phyloP scores from a whole-genome alignment of 345 rosid species.

The Syzygium grande region DNA sequence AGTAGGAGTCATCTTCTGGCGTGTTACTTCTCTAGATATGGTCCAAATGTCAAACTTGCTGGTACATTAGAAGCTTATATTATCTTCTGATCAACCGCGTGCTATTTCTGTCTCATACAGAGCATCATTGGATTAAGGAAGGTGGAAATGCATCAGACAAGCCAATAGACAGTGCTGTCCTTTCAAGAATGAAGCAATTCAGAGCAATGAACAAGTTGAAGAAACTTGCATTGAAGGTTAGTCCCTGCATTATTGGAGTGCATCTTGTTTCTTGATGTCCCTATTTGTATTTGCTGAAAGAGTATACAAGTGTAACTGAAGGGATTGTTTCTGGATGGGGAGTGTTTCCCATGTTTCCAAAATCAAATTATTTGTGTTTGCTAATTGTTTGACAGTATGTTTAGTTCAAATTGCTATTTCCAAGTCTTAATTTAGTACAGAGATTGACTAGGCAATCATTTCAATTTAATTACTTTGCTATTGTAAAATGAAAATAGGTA shows the following conservation, averaged over 20 bases:
- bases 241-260: not conserved
- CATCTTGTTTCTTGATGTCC: not conserved
- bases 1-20: not conserved
- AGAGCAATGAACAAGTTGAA: constrained; percentile 92
- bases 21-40: not conserved
- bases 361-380: not conserved
- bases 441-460: not conserved
- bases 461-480: not conserved
- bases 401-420: not conserved
- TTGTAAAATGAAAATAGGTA: constrained; percentile 31
- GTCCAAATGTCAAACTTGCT: not conserved
- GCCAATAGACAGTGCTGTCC: constrained; percentile 86
- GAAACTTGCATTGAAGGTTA: constrained; percentile 88
- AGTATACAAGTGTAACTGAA: not conserved
- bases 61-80: not conserved
- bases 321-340: not conserved
- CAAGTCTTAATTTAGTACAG: not conserved
- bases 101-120: constrained; percentile 10
- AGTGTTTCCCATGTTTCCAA: not conserved
- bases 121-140: constrained; percentile 69
- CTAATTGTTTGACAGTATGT: not conserved
- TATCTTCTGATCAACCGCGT: not conserved
- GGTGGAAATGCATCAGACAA: constrained; percentile 82
- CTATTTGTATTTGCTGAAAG: not conserved
- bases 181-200: constrained; percentile 91